Percentiles rank a stretch among this genome's conserved stretches.
Conservation (phyloP, 768 basidiomycete genomes). For the Chiua virens region DNA sequence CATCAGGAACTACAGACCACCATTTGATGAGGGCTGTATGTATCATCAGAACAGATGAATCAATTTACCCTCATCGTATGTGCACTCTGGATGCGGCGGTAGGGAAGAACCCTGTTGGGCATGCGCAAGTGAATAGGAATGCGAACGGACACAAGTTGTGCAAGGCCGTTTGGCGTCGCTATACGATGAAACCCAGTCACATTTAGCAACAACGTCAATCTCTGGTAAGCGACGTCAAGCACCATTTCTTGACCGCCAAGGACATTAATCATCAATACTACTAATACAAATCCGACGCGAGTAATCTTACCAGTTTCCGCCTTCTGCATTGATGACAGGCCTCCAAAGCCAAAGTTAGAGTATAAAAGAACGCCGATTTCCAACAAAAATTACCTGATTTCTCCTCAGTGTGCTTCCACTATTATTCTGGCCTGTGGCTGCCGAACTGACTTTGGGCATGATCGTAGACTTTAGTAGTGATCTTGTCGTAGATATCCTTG, state of each 20-base stretch:
- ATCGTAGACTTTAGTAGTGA: neutral
- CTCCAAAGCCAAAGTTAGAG: constrained; percentile 18
- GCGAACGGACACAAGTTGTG: constrained; percentile 74
- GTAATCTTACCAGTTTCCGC: constrained; percentile 61
- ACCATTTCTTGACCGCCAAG: constrained; percentile 57
- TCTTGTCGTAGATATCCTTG: no score
- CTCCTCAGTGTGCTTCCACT: constrained; percentile 16
- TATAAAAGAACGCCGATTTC: neutral
- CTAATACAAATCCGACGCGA: neutral
- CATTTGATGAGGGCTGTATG: neutral
- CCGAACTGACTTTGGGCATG: constrained; percentile 40
- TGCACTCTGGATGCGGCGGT: constrained; percentile 64
- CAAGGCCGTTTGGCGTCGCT: constrained; percentile 79
- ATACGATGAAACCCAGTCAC: neutral
- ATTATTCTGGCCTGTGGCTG: constrained; percentile 1
- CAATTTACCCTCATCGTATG: constrained; percentile 65
- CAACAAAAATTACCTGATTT: constrained; percentile 21
- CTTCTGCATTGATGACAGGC: constrained; percentile 63
- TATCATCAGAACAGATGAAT: neutral
- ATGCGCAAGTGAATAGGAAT: constrained; percentile 65
- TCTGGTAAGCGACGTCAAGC: constrained; percentile 9
- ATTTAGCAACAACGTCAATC: constrained; percentile 3
- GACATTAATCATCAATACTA: constrained; percentile 15
- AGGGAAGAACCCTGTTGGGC: constrained; percentile 54
- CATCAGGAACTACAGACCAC: constrained; percentile 37